Conservation (phyloP, 148 eudicot species). For the Mesembryanthemum crystallinum region DNA sequence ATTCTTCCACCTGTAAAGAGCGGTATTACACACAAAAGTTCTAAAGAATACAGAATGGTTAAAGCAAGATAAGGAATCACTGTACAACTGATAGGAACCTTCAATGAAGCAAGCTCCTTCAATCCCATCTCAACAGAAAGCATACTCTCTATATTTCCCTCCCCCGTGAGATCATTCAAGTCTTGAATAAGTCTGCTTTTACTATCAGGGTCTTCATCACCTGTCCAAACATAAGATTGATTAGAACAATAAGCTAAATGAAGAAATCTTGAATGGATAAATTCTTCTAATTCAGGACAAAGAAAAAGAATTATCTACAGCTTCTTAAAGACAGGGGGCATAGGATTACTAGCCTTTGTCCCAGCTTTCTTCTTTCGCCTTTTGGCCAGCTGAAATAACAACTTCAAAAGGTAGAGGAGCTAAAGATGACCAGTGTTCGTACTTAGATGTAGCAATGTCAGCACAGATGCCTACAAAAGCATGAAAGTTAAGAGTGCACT, state of each 20-base stretch:
- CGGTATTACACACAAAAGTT: background rate
- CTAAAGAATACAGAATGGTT: background rate
- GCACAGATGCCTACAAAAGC: slow-evolving; percentile 71
- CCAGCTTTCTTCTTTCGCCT: slow-evolving; percentile 87
- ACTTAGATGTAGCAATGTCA: slow-evolving; percentile 70
- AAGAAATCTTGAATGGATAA: background rate
- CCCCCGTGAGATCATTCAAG: slow-evolving; percentile 71
- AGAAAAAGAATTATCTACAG: background rate
- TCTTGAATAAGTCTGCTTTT: slow-evolving; percentile 62
- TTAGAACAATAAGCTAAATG: background rate
- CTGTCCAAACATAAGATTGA: slow-evolving; percentile 32
- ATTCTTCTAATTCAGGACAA: background rate
- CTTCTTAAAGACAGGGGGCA: background rate
- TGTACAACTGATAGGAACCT: slow-evolving; percentile 37
- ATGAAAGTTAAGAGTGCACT: slow-evolving; percentile 2
- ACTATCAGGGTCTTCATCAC: slow-evolving; percentile 45
- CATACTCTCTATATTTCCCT: slow-evolving; percentile 86
- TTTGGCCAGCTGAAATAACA: slow-evolving; percentile 90
- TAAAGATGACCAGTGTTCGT: slow-evolving; percentile 87
- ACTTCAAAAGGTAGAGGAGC: slow-evolving; percentile 95
- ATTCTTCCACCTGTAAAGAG: slow-evolving; percentile 66
- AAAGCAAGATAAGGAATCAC: slow-evolving; percentile 2
- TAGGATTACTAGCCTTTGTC: slow-evolving; percentile 52
- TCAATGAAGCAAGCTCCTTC: slow-evolving; percentile 79
- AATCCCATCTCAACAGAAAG: slow-evolving; percentile 93